Percentiles rank a stretch among this genome's conserved stretches.
Conservation (phyloP, 129 eudicot genomes). For the Logfia minima region DNA sequence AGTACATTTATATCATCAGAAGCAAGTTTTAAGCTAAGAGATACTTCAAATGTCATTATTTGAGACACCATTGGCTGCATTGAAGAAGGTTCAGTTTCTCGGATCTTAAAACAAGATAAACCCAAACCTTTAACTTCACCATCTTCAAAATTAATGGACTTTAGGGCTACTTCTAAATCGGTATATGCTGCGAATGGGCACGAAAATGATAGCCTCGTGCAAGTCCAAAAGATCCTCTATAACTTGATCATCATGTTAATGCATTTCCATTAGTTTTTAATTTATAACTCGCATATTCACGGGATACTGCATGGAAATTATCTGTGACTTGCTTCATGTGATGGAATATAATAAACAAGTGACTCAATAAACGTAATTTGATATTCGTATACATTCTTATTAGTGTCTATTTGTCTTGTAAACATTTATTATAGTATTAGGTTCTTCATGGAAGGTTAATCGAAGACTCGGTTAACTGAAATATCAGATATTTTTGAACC, state of each 20-base stretch:
- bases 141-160: constrained; percentile 46
- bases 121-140: constrained; percentile 46
- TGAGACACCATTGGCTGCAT: constrained; percentile 48
- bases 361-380: too few species aligned
- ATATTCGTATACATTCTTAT: too few species aligned
- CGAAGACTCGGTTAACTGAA: too few species aligned
- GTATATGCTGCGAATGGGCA: constrained; percentile 56
- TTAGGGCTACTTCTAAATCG: constrained; percentile 56
- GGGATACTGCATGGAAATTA: too few species aligned
- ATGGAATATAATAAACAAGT: too few species aligned
- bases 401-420: too few species aligned
- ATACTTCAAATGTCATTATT: constrained; percentile 45
- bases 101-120: constrained; percentile 59
- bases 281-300: not conserved
- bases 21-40: constrained; percentile 47
- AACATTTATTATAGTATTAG: too few species aligned
- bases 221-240: constrained; percentile 28
- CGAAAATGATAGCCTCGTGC: constrained; percentile 87
- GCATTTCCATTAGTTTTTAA: constrained; percentile 10
- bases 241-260: constrained; percentile 38
- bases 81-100: constrained; percentile 39
- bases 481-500: too few species aligned
- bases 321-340: too few species aligned
- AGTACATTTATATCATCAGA: constrained; percentile 7
- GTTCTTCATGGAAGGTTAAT: too few species aligned